phyloP scores from a whole-genome alignment of 106 monocot species.

The Allium fistulosum region DNA sequence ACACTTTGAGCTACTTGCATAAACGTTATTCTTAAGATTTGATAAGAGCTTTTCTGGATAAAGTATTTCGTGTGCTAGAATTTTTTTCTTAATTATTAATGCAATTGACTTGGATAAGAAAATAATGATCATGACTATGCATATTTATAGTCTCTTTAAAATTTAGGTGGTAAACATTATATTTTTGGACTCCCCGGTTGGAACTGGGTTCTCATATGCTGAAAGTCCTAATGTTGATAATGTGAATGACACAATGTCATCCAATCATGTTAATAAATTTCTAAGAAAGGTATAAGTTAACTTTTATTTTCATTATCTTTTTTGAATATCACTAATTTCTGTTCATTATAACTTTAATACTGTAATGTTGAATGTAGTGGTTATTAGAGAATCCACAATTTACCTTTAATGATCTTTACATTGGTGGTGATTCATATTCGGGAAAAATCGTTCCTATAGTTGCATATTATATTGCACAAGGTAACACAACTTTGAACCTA shows the following conservation, averaged over 20 bases:
- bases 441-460: constrained; percentile 28
- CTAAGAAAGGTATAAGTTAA: neutral
- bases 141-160: neutral
- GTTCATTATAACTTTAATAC: neutral
- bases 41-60: too few relatives aligned
- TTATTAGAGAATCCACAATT: constrained; percentile 42
- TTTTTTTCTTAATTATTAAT: too few relatives aligned
- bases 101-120: too few relatives aligned
- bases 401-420: constrained; percentile 46
- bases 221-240: neutral
- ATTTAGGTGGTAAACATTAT: constrained; percentile 36
- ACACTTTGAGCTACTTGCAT: too few relatives aligned
- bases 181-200: constrained; percentile 51
- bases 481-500: neutral
- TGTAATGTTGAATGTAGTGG: constrained; percentile 35
- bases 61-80: too few relatives aligned
- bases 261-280: neutral
- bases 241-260: constrained; percentile 11
- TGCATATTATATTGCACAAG: constrained; percentile 12
- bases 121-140: neutral
- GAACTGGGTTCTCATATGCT: constrained; percentile 56
- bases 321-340: neutral
- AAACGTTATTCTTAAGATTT: too few relatives aligned
- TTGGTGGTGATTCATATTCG: constrained; percentile 68
- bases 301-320: neutral